Percentiles rank a stretch among this genome's conserved stretches.
These are phyloP conservation scores for Nicotiana obtusifolia DNA, from an alignment of 257 asterid genomes.

Conservation along the genomic window DNA sequence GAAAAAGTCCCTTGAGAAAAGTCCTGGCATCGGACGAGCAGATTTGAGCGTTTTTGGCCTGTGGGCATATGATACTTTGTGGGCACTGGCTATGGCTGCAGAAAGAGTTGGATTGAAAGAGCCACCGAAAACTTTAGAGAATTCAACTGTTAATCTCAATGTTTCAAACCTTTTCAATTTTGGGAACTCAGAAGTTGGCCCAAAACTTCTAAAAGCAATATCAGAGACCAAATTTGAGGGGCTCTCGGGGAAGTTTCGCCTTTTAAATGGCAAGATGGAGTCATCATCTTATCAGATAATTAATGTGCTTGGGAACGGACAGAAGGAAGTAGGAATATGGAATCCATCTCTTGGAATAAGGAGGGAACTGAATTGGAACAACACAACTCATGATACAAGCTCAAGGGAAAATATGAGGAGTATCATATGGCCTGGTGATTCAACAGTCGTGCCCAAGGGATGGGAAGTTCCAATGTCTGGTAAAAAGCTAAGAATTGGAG, in stretches of 20 bases:
- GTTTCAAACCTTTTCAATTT: slow-evolving; percentile 15
- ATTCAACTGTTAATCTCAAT: neutral
- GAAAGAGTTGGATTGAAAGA: slow-evolving; percentile 23
- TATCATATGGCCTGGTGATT: slow-evolving; percentile 49
- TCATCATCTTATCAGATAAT: slow-evolving; percentile 29
- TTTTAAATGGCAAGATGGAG: slow-evolving; percentile 24
- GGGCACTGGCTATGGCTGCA: slow-evolving; percentile 46
- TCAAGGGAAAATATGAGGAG: slow-evolving; percentile 7
- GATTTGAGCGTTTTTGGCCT: slow-evolving; percentile 23
- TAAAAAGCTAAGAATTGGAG: slow-evolving; percentile 34
- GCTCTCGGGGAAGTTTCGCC: slow-evolving; percentile 29
- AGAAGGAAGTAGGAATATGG: slow-evolving; percentile 34
- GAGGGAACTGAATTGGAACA: neutral
- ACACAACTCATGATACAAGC: slow-evolving; percentile 2
- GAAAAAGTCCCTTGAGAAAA: slow-evolving; percentile 9
- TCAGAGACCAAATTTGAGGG: slow-evolving; percentile 28
- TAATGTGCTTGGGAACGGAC: slow-evolving; percentile 22
- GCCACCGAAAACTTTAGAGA: neutral
- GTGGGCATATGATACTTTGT: slow-evolving; percentile 47
- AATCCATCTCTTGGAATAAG: slow-evolving; percentile 14
- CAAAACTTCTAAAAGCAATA: slow-evolving; percentile 22
- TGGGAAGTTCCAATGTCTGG: slow-evolving; percentile 43
- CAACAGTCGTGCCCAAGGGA: slow-evolving; percentile 33
- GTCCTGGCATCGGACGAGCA: slow-evolving; percentile 5
- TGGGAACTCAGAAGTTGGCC: slow-evolving; percentile 20